These are phyloP conservation scores for Ajuga chamaepitys DNA, from an alignment of 257 asterid genomes.

Conservation along the genomic window DNA sequence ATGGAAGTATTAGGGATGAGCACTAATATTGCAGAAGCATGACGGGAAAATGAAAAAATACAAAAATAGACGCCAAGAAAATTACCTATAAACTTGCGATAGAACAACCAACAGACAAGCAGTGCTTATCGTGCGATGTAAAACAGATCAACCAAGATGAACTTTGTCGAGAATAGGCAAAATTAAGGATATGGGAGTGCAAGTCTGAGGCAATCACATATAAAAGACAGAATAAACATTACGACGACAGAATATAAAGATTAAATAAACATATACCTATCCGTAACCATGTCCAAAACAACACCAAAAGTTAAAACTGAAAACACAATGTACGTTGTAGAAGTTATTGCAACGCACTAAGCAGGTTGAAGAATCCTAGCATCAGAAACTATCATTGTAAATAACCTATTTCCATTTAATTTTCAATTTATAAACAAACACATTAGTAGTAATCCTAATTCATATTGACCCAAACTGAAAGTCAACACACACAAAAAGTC, in stretches of 20 bases:
- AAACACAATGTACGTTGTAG: slow-evolving; percentile 15
- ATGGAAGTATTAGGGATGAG: slow-evolving; percentile 32
- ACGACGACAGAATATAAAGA: slow-evolving; percentile 4
- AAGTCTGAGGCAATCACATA: neutral
- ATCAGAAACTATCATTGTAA: slow-evolving; percentile 11
- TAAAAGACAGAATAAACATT: neutral
- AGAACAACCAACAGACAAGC: slow-evolving; percentile 92
- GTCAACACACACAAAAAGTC: no score
- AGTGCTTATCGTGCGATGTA: slow-evolving; percentile 76
- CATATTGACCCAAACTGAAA: no score
- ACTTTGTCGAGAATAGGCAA: neutral
- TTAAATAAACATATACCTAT: slow-evolving; percentile 44
- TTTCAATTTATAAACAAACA: no score
- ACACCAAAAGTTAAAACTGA: slow-evolving; percentile 98
- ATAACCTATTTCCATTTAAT: neutral
- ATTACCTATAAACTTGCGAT: slow-evolving; percentile 91
- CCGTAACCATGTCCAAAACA: slow-evolving; percentile 94
- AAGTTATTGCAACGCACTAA: slow-evolving; percentile 4
- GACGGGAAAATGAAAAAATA: no score
- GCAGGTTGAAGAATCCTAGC: slow-evolving; percentile 13
- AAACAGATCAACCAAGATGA: slow-evolving; percentile 14
- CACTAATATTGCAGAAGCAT: slow-evolving; percentile 13
- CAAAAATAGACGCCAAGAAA: neutral
- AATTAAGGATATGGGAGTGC: slow-evolving; percentile 1
- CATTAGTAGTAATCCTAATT: no score